Evolutionary conservation across 345 rosid genomes (phyloP), one percentile per base, ranked within the genome.

Genomic region (Brassica rapa): DNA sequence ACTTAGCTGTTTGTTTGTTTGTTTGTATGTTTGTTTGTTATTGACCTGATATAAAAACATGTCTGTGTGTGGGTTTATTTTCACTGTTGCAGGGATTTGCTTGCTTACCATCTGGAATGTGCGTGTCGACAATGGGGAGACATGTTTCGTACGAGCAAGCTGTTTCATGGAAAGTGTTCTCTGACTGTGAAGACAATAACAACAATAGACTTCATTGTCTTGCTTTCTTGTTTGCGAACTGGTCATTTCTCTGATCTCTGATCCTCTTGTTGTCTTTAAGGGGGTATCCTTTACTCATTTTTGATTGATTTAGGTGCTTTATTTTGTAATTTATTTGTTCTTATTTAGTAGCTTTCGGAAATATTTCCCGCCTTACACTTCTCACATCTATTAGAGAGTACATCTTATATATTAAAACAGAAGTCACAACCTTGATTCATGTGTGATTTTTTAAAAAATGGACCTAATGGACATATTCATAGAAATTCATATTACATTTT

Each of bases 101-200:
- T 0, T 92, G 80, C 80, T 81, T 96, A 78, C 95, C 97, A 6
- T 88, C 89, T 1, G 99, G 99, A 71, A 87, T 90, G 53, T 96
- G 99, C 87, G 82, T 89, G 86, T 93, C 99, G 0, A 89, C 96
- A 7, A 96, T 96, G 99, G 98, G 97, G 39, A 88, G 98, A 25
- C 92, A 89, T 37, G 88, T 90, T 43, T 87, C 98, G 0, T 96
- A 88, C 35, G 99, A 93, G 19, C 98, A 93, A 87, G 96, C 93
- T 14, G 60, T 93, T 33, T 92, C 98, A 1, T 96, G 99, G 99
- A 96, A 96, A 82, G 98, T 96, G 71, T 83, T 87, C 15, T 85
- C 92, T 12, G 85, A 91, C 53, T 92, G 91, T 19, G 96, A 88
- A 59, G 72, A 59, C 33, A 57, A 61, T 53, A 57, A 61, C 63